phyloP scores from a whole-genome alignment of 2,329 filamentous ascomycete species.

The Trichoderma citrinoviride region DNA sequence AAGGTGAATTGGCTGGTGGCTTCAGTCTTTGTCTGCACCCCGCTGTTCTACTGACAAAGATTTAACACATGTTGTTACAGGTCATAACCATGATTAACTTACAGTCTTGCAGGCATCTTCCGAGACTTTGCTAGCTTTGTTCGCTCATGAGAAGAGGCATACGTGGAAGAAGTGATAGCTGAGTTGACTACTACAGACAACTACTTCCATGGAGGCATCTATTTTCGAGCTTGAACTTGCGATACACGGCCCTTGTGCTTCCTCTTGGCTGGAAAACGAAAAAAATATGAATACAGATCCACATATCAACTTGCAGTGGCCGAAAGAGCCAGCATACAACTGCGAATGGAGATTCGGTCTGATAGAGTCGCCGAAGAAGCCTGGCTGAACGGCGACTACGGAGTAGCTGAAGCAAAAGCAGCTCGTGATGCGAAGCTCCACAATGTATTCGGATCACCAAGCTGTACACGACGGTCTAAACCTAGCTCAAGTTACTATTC shows the following conservation, averaged over 20 bases:
- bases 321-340: not conserved
- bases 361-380: not conserved
- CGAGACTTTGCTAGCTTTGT: no score
- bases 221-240: no score
- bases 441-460: no score
- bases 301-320: not conserved
- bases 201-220: no score
- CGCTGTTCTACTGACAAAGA: not conserved
- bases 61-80: not conserved
- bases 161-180: no score
- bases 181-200: no score
- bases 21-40: not conserved
- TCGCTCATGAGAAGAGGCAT: no score
- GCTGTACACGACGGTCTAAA: no score
- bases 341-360: not conserved
- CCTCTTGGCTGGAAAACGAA: no score
- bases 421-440: not conserved
- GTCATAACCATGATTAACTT: no score
- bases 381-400: not conserved
- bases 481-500: no score
- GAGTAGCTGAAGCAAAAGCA: not conserved
- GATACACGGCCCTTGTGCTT: no score
- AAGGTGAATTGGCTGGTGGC: not conserved
- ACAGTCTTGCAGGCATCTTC: not conserved
- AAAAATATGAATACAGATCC: not conserved